phyloP scores from a whole-genome alignment of 2,329 filamentous ascomycete species.

The Diaporthe amygdali region DNA sequence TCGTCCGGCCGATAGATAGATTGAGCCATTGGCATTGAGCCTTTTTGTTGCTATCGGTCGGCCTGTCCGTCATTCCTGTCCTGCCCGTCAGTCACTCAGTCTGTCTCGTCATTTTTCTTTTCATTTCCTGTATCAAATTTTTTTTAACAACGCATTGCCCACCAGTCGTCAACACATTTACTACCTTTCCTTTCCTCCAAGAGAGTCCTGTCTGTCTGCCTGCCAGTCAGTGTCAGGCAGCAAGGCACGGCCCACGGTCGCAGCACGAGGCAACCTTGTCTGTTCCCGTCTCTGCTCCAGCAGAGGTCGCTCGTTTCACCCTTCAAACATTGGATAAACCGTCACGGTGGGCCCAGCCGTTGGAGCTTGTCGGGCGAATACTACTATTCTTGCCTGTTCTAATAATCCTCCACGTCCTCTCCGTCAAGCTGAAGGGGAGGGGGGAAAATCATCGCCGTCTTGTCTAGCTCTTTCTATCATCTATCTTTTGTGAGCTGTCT shows the following conservation, averaged over 20 bases:
- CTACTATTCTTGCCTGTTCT: neutral
- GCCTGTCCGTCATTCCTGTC: neutral
- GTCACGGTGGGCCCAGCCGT: neutral
- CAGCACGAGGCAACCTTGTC: neutral
- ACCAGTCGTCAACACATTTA: neutral
- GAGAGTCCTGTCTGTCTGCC: neutral
- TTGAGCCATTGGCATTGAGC: neutral
- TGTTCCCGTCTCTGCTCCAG: neutral
- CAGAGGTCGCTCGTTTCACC: slow-evolving; percentile 7
- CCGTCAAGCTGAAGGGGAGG: neutral
- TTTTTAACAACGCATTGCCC: neutral
- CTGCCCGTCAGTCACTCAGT: neutral
- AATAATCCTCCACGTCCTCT: neutral
- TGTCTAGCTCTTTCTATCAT: slow-evolving; percentile 2
- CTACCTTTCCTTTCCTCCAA: neutral
- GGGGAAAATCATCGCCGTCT: neutral
- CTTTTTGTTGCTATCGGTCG: neutral
- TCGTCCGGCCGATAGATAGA: slow-evolving; percentile 2
- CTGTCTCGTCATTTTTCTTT: neutral
- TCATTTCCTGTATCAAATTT: neutral
- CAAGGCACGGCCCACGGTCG: neutral
- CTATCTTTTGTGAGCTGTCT: neutral
- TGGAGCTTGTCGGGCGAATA: neutral
- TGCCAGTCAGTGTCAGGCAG: neutral
- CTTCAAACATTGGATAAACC: slow-evolving; percentile 3